phyloP scores from a whole-genome alignment of 1,139 yeast species.

The Kazachstania sp. region DNA sequence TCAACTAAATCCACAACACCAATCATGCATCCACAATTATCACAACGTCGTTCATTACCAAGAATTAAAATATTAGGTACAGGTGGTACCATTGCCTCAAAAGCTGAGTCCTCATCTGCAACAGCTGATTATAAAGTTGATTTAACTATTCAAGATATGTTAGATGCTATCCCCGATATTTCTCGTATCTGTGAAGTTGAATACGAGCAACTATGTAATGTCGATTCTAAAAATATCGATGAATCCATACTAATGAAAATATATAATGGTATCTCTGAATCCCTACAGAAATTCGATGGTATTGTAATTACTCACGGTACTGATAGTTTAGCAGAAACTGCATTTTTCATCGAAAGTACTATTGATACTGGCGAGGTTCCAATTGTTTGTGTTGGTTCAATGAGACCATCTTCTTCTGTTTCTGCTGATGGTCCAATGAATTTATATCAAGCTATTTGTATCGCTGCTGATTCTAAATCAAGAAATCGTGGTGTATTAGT shows the following conservation, averaged over 20 bases:
- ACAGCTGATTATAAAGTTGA: conserved; percentile 66
- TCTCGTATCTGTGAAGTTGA: conserved; percentile 49
- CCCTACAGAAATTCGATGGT: conserved; percentile 38
- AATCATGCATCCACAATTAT: conserved; percentile 8
- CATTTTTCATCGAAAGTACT: conserved; percentile 56
- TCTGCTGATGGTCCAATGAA: conserved; percentile 71
- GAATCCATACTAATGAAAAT: conserved; percentile 33
- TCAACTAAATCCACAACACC: conserved; percentile 2
- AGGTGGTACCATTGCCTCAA: conserved; percentile 68
- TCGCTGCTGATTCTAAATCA: conserved; percentile 46
- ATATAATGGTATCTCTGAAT: conserved; percentile 37
- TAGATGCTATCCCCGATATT: conserved; percentile 52
- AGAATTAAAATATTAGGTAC: conserved; percentile 56
- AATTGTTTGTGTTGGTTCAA: conserved; percentile 60
- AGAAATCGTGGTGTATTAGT: conserved; percentile 54
- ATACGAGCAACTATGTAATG: conserved; percentile 56
- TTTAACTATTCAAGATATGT: conserved; percentile 53
- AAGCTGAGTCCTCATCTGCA: conserved; percentile 47
- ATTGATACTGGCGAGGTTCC: conserved; percentile 48
- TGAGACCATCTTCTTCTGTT: conserved; percentile 64
- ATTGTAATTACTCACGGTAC: conserved; percentile 68
- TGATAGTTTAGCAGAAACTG: conserved; percentile 64
- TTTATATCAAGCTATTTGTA: conserved; percentile 58
- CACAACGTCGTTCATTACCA: conserved; percentile 27
- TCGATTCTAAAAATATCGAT: conserved; percentile 57